Evolutionary conservation across 306 rosid species (phyloP).

Genomic region (Chamaecrista fasciculata): DNA sequence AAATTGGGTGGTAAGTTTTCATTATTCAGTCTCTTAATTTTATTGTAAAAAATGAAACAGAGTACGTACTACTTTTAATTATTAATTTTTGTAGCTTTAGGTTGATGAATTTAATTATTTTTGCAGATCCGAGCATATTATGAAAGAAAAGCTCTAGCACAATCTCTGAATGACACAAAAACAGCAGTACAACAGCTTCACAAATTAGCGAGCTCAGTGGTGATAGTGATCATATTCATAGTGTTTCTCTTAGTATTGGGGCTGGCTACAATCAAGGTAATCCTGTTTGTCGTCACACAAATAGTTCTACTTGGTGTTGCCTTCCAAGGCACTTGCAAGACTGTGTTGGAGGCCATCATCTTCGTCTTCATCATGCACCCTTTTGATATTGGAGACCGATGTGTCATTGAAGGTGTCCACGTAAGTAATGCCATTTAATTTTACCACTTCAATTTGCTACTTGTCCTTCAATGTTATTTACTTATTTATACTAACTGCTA

Average conservation of each 20-base stretch:
- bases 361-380: slow-evolving; percentile 63
- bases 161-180: slow-evolving; percentile 51
- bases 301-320: slow-evolving; percentile 45
- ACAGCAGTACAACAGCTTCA: slow-evolving; percentile 67
- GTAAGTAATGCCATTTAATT: slow-evolving; percentile 22
- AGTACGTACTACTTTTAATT: too few species aligned
- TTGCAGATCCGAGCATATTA: slow-evolving; percentile 60
- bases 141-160: slow-evolving; percentile 52
- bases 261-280: slow-evolving; percentile 37
- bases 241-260: slow-evolving; percentile 47
- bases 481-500: neutral
- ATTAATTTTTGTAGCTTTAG: too few species aligned
- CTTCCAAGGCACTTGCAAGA: slow-evolving; percentile 54
- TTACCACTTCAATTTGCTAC: too few species aligned
- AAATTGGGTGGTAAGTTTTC: slow-evolving; percentile 54
- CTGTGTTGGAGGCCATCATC: slow-evolving; percentile 47
- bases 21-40: neutral
- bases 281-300: slow-evolving; percentile 44
- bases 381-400: slow-evolving; percentile 55
- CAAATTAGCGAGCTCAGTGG: slow-evolving; percentile 46
- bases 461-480: too few species aligned
- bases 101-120: neutral
- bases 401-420: slow-evolving; percentile 53
- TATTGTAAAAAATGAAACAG: too few species aligned
- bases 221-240: slow-evolving; percentile 43